phyloP scores from a whole-genome alignment of 805 yeast species.

The Candida manassasensis region DNA sequence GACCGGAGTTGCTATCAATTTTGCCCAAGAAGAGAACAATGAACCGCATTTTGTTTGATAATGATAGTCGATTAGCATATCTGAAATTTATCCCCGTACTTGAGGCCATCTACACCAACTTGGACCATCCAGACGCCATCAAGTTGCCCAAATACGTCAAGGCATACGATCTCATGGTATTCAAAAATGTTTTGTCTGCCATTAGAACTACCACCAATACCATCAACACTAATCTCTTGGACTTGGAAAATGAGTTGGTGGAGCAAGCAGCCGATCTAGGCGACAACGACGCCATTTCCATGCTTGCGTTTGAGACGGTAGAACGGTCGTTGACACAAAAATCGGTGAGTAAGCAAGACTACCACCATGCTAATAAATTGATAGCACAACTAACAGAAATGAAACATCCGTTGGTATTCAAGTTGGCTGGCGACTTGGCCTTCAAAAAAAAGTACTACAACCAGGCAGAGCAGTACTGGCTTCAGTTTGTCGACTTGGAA shows the following conservation, averaged over 20 bases:
- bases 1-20: slow-evolving; percentile 24
- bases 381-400: slow-evolving; percentile 51
- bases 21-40: slow-evolving; percentile 58
- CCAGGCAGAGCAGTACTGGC: slow-evolving; percentile 59
- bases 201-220: slow-evolving; percentile 59
- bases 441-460: slow-evolving; percentile 41
- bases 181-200: slow-evolving; percentile 62
- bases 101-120: slow-evolving; percentile 43
- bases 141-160: slow-evolving; percentile 43
- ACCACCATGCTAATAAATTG: slow-evolving; percentile 55
- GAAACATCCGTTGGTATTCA: slow-evolving; percentile 70
- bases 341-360: slow-evolving; percentile 44
- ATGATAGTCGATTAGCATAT: slow-evolving; percentile 54
- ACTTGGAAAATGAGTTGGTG: slow-evolving; percentile 66
- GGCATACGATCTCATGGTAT: slow-evolving; percentile 58
- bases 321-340: slow-evolving; percentile 20
- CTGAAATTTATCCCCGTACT: slow-evolving; percentile 51
- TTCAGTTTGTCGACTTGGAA: slow-evolving; percentile 52
- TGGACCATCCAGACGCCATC: slow-evolving; percentile 37
- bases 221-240: slow-evolving; percentile 50
- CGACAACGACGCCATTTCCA: slow-evolving; percentile 71
- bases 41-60: slow-evolving; percentile 60
- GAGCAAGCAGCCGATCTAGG: slow-evolving; percentile 84
- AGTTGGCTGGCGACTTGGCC: slow-evolving; percentile 75
- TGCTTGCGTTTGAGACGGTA: slow-evolving; percentile 65